Base-by-base conservation (phyloP, 2,329 filamentous ascomycete genomes). In the Piedraia hortae region DNA sequence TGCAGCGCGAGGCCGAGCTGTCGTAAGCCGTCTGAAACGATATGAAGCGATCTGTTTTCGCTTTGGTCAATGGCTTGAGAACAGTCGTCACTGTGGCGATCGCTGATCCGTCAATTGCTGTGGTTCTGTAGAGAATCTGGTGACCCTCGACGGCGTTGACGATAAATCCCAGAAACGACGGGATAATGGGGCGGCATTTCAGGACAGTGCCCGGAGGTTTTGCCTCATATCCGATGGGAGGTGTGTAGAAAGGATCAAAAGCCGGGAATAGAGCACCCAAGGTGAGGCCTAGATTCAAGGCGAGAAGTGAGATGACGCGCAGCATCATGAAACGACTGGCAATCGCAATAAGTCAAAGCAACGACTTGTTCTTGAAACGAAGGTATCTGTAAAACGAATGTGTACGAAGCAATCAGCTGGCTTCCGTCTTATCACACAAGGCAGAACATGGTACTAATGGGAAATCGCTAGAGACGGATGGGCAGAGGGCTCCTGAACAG, bases 1-100 rank as follows among this genome's bases (percentile, higher is more conserved):
- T 37, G 4, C 34, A 41, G n/a, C 52, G 41, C 1, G 45, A 32
- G 11, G 38, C 34, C 6, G 43, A 41, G 8, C 44, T 41, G 23
- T 51, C 36, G 17, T 33, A 29, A 3, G 29, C 26, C 3, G 24
- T 26, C 17, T 30, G 26, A 14, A 28, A 29, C 3, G 27, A 25
- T 6, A 32, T 20, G 3, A 34, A n/a, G 14, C 27, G 24, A 5
- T 27, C 19, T 6, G 20, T 20, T 7, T 24, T 6, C 6, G 30
- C 15, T 6, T 26, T 28, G 7, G 26, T 14, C n/a, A n/a, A n/a
- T 6, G 27, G 31, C 10, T 29, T 16, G 12, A 31, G 23, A 8
- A 33, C 11, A 4, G 31, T 33, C 2, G 20, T 26, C 5, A 31
- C 26, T 2, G 31, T 24, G 14, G 27, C 30, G 3, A 21, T 19